Evolutionary conservation across 2,329 filamentous ascomycete genomes (phyloP), one percentile per base, ranked within the genome.

Genomic region (Penicillium concentricum): DNA sequence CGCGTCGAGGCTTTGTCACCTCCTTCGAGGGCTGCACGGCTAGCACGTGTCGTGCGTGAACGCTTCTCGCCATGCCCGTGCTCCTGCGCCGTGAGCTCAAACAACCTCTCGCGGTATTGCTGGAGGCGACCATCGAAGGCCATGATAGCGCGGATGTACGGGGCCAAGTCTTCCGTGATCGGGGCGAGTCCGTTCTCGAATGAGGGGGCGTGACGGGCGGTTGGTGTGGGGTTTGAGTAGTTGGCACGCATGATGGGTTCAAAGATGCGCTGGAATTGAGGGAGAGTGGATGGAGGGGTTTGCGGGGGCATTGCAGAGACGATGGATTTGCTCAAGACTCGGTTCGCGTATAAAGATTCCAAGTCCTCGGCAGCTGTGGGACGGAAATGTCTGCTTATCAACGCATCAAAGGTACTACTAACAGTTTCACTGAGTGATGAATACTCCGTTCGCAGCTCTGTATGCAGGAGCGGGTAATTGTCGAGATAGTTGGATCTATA

Each of bases 61-160:
- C 86, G 80, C 68, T 88, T 88, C 15, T 72, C 73, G 1, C 72
- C 72, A 13, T 8, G 0, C 47, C 61, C 15, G 81, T 83, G 60
- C 34, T 61, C 57, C 34, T 87, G 83, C 51, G 83, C 85, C 13
- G 90, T 74, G 1, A 91, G 72, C 52, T 80, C 85, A 61, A 84
- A 85, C 10, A 90, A 73, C 18, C 82, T 81, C 8, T 84, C 71
- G 12, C 91, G 84, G 61, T 91, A 84, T 59, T 85, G 79, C 67
- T 91, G 88, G 1, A 94, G 81, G 1, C 80, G 81, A 20, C 85
- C 78, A 65, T 97, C 93, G 68, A 88, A 89, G 0, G 86, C 81
- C 2, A 93, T 86, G 58, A 99, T 97, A 37, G 83, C 82, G 12
- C 95, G 89, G n/a, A 97, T 84, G 71, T 91, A 97, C 0, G 95